These are phyloP conservation scores for Parafenestella ontariensis DNA, from an alignment of 2,329 filamentous ascomycete species.

Conservation along the genomic window DNA sequence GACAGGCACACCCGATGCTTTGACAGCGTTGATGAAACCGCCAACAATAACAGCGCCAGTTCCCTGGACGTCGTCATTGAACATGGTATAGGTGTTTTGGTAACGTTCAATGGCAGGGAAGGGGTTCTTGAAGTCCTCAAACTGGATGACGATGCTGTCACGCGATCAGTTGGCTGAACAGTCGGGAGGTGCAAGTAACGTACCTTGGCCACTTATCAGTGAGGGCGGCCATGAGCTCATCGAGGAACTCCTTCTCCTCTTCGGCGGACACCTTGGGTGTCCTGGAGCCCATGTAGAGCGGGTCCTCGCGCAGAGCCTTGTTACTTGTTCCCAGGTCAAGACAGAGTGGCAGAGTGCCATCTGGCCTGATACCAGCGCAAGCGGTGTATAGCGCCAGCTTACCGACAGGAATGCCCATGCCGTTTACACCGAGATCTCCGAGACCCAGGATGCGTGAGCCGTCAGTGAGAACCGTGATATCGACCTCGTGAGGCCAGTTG, in stretches of 20 bases:
- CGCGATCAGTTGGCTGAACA: conserved; percentile 37
- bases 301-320: conserved; percentile 72
- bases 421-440: conserved; percentile 94
- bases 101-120: conserved; percentile 94
- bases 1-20: conserved; percentile 81
- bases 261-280: conserved; percentile 78
- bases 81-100: conserved; percentile 87
- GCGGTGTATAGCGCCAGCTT: conserved; percentile 95
- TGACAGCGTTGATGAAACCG: conserved; percentile 78
- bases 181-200: conserved; percentile 37
- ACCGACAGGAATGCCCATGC: conserved; percentile 96
- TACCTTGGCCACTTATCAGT: conserved; percentile 76
- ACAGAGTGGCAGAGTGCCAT: conserved; percentile 67
- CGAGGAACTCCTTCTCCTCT: conserved; percentile 89
- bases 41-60: conserved; percentile 94
- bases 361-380: conserved; percentile 91
- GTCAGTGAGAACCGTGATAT: conserved; percentile 97
- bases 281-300: conserved; percentile 90
- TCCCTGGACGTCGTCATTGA: conserved; percentile 98
- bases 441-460: conserved; percentile 92
- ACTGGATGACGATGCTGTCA: conserved; percentile 78
- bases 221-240: conserved; percentile 94
- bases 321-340: conserved; percentile 70
- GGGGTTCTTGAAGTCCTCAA: conserved; percentile 97
- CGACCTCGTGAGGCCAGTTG: conserved; percentile 94